Evolutionary conservation across 345 rosid genomes (phyloP), one percentile per base, ranked within the genome.

Genomic region (Hibiscus mutabilis): DNA sequence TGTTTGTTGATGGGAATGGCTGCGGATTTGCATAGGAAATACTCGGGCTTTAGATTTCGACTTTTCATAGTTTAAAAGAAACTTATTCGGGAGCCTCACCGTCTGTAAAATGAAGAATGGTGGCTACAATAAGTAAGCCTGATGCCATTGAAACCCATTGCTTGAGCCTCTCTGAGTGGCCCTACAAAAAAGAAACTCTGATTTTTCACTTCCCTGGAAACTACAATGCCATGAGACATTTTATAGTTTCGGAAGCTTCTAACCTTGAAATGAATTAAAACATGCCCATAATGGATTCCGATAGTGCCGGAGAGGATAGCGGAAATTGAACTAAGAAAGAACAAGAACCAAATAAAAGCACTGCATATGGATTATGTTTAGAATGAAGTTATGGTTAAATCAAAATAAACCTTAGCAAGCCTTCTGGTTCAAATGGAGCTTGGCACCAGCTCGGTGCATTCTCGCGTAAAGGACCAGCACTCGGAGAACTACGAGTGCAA

Each of bases 1-100:
- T 88, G 90, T 66, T 88, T 86, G 85, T 89, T 89, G 61, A 89
- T 81, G 14, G 93, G 93, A 82, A 86, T 86, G 22, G 88, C 93
- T 89, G 84, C 71, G 78, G 42, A 64, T 24, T 66, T 66, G 22
- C 14, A 46, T 4, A 66, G 14, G 16, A 47, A 27, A 35, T 1
- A 33, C 29, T 22, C 1, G 3, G 9, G 21, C 25, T 29, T 33
- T 33, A 3, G 37, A 33, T 0, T 6, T 7, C 10, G 40, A 35
- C 40, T 35, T 35, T 35, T 9, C 2, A 1, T 35, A 35, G 40
- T 35, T 35, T 6, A 35, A 35, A 6, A 10, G 40, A 6, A 35
- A 35, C 1, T 7, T 9, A 35, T 35, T 35, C 40, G 7, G 40
- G 40, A 35, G 40, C 40, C 40, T 35, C 40, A 7, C 10, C 40